phyloP scores from a whole-genome alignment of 495 filamentous ascomycete species.

The Apodospora peruviana region DNA sequence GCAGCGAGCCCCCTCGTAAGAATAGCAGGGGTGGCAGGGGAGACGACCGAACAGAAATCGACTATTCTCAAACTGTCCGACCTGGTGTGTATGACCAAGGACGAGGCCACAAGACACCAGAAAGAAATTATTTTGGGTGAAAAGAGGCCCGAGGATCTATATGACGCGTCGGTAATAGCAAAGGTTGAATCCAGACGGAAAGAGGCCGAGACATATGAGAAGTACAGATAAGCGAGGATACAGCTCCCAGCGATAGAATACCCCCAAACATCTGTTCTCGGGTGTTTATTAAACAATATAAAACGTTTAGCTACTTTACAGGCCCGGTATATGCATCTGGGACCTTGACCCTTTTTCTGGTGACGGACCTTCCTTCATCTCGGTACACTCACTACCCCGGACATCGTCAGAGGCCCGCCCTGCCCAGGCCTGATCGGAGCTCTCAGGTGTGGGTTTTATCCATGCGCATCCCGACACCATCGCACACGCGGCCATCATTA shows the following conservation, averaged over 20 bases:
- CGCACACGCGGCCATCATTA: conserved; percentile 45
- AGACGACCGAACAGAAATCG: conserved; percentile 58
- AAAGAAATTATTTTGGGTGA: conserved; percentile 68
- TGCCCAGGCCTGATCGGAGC: too few species aligned
- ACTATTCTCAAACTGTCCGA: conserved; percentile 59
- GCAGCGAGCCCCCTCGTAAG: conserved; percentile 33
- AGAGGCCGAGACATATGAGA: conserved; percentile 47
- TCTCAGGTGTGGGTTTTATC: too few species aligned
- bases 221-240: conserved; percentile 18
- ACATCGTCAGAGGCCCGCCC: too few species aligned
- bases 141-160: conserved; percentile 65
- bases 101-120: conserved; percentile 79
- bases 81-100: conserved; percentile 93
- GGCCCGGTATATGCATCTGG: too few species aligned
- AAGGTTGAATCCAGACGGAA: conserved; percentile 55
- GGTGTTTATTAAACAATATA: too few species aligned
- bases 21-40: conserved; percentile 42
- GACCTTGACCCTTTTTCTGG: too few species aligned
- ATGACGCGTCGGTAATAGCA: conserved; percentile 57
- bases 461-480: conserved; percentile 39
- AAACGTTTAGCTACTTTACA: too few species aligned
- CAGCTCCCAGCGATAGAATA: too few species aligned
- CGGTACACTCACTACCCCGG: too few species aligned
- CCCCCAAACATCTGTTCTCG: too few species aligned
- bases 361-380: too few species aligned